These are phyloP conservation scores for Pyrenopolyporus hunteri DNA, from an alignment of 495 filamentous ascomycete species.

Conservation along the genomic window DNA sequence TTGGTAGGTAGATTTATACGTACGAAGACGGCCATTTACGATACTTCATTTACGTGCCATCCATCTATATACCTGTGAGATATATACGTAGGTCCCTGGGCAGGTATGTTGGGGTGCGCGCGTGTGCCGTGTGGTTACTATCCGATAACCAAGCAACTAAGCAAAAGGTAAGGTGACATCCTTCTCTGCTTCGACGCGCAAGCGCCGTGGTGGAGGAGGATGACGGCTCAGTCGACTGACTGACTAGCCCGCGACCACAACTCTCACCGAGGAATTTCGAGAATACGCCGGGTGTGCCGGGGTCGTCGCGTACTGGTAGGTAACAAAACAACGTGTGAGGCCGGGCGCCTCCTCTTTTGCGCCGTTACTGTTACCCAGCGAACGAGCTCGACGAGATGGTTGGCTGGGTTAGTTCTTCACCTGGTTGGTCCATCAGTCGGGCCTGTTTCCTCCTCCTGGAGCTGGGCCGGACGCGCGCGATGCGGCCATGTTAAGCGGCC, in stretches of 20 bases:
- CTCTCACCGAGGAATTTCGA: conserved; percentile 25
- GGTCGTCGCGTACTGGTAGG: conserved; percentile 11
- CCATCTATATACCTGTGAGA: too few species aligned
- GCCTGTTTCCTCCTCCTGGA: conserved; percentile 1
- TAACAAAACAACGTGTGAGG: conserved; percentile 11
- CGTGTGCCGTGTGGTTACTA: background rate
- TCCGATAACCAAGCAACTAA: background rate
- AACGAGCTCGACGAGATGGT: conserved; percentile 10
- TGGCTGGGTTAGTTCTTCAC: background rate
- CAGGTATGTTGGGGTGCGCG: background rate
- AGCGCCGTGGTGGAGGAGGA: conserved; percentile 17
- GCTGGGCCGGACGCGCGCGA: conserved; percentile 21
- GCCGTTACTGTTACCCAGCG: conserved; percentile 31
- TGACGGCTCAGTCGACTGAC: background rate
- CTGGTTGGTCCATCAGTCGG: background rate
- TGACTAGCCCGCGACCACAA: conserved; percentile 6
- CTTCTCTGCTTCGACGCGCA: conserved; percentile 23
- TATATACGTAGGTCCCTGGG: too few species aligned
- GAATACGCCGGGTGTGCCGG: conserved; percentile 15
- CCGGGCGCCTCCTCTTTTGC: conserved; percentile 14
- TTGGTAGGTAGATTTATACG: conserved; percentile 2
- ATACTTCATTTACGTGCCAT: too few species aligned
- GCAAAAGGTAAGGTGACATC: conserved; percentile 26
- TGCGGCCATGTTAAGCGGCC: conserved; percentile 28
- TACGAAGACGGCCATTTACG: too few species aligned